Base-by-base conservation (phyloP, 306 rosid genomes). In the Malus fusca region DNA sequence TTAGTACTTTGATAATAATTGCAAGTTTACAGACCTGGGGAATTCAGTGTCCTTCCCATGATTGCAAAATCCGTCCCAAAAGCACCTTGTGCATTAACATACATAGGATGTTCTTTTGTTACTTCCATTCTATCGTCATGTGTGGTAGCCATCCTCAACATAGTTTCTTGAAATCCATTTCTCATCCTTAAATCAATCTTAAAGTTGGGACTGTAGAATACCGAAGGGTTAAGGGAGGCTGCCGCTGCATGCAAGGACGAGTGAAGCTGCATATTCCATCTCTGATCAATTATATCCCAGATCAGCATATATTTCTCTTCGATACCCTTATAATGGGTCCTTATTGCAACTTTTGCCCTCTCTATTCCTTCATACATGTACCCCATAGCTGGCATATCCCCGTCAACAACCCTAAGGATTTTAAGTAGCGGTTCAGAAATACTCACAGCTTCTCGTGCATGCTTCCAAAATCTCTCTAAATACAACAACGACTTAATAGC, bases 361-460 rank as follows among this genome's bases (percentile, higher is more conserved):
- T 87, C 92, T 42, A 91, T 83, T 78, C 84, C 90, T 78, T 86
- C 87, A 70, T 77, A 83, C 70, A 89, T 77, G 80, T 88, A 87
- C 48, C 97, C 91, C 88, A 89, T 86, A 30, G 88, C 88, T 23
- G 94, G 91, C 92, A 89, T 87, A 78, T 89, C 97, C 37, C 91
- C 92, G 31, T 89, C 94, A 77, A 89, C 90, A 40, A 86, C 84
- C 75, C 97, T 82, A 70, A 86, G 86, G 53, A 91, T 72, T 80
- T 82, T 87, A 78, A 89, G 69, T 33, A 91, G 79, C 22, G 90
- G 90, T 69, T 91, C 94, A 15, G 89, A 83, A 71, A 91, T 79
- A 61, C 75, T 75, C 42, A 91, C 91, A 77, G 85, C 94, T 86
- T 91, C 92, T 64, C 67, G 88, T 12, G 91, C 89, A 73, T 78